Conservation (phyloP, 2,329 filamentous ascomycete species). For the Knufia petricola region DNA sequence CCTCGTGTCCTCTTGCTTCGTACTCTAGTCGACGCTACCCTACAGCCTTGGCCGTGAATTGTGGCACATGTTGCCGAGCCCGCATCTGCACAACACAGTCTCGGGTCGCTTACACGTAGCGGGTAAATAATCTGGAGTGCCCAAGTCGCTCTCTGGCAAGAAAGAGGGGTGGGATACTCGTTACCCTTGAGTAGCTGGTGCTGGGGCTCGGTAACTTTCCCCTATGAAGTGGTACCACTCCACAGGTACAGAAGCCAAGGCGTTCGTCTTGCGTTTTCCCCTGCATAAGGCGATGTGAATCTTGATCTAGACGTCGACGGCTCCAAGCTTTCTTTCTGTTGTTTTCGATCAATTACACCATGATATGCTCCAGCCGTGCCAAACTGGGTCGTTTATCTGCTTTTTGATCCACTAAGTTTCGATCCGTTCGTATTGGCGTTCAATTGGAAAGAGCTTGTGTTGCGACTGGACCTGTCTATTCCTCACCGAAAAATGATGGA, state of each 20-base stretch:
- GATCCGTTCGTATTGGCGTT: neutral
- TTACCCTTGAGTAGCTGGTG: neutral
- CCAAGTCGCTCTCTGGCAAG: no score
- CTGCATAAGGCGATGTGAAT: neutral
- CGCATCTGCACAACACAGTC: no score
- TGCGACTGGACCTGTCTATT: slow-evolving; percentile 1
- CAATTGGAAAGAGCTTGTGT: neutral
- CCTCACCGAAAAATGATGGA: neutral
- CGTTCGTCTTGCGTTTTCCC: neutral
- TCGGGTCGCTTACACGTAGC: no score
- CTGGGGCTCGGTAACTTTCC: neutral
- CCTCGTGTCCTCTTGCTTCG: no score
- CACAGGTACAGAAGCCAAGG: neutral
- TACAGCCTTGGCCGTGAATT: neutral
- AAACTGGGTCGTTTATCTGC: neutral
- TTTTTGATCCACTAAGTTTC: neutral
- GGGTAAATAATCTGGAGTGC: no score
- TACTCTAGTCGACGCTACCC: neutral
- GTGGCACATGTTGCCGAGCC: neutral
- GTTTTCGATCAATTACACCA: slow-evolving; percentile 4
- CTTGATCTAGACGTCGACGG: neutral
- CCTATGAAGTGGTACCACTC: neutral
- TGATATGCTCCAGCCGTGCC: neutral
- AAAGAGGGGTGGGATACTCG: no score
- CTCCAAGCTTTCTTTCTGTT: neutral